phyloP scores from a whole-genome alignment of 2,329 filamentous ascomycete genomes.

The Coleophoma eucalyptorum region DNA sequence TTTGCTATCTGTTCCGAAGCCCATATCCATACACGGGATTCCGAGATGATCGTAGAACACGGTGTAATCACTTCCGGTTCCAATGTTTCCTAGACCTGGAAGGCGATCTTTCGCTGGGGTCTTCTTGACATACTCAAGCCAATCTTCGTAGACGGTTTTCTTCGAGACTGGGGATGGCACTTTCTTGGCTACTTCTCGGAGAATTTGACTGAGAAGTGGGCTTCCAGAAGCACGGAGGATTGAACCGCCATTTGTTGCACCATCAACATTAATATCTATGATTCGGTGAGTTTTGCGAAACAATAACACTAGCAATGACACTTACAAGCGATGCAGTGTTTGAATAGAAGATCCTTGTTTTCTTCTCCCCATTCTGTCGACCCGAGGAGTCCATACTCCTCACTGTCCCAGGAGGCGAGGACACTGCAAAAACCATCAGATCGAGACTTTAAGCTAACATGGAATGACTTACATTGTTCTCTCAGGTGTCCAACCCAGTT shows the following conservation, averaged over 20 bases:
- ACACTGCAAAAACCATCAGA: conserved; percentile 37
- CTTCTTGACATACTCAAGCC: conserved; percentile 32
- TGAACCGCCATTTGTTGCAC: conserved; percentile 53
- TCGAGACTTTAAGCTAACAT: background rate
- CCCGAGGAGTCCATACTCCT: conserved; percentile 74
- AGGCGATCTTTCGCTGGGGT: conserved; percentile 33
- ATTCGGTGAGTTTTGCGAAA: conserved; percentile 35
- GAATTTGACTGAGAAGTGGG: conserved; percentile 63
- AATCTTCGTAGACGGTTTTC: conserved; percentile 29
- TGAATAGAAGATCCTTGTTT: conserved; percentile 32
- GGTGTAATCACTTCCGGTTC: conserved; percentile 62
- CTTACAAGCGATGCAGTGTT: conserved; percentile 60
- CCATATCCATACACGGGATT: conserved; percentile 47
- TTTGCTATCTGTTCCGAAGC: conserved; percentile 34
- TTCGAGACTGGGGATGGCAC: conserved; percentile 18
- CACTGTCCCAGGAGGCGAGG: conserved; percentile 68
- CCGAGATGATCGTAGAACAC: conserved; percentile 53
- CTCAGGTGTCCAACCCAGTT: conserved; percentile 72
- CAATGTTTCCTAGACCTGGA: conserved; percentile 36
- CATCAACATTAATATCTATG: conserved; percentile 67
- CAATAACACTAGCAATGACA: conserved; percentile 46
- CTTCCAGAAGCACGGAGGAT: conserved; percentile 53
- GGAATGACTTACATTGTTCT: conserved; percentile 59
- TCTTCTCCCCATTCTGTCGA: conserved; percentile 84
- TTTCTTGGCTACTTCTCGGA: conserved; percentile 51